These are phyloP conservation scores for Oryza officinalis DNA, from an alignment of 176 grass and related monocot species.

Conservation along the genomic window DNA sequence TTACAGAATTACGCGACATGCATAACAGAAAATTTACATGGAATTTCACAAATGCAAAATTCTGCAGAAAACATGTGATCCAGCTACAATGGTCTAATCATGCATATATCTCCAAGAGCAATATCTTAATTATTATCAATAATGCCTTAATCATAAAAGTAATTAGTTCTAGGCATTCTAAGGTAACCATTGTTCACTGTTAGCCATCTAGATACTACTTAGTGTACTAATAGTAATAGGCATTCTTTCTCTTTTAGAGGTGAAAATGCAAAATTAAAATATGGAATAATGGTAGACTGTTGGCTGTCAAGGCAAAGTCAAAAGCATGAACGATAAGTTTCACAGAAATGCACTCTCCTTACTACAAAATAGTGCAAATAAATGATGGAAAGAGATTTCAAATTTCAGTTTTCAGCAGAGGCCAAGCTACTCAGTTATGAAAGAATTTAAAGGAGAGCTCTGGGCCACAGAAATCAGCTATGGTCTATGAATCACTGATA, in stretches of 20 bases:
- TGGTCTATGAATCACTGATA: constrained; percentile 6
- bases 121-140: constrained; percentile 13
- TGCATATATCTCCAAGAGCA: constrained; percentile 9
- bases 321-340: neutral
- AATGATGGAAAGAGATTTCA: neutral
- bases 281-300: neutral
- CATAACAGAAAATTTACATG: neutral
- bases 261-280: constrained; percentile 9
- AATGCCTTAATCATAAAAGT: neutral
- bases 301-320: neutral
- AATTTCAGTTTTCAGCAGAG: neutral
- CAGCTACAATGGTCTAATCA: constrained; percentile 1
- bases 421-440: neutral
- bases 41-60: constrained; percentile 4
- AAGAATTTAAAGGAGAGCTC: neutral
- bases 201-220: neutral
- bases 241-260: neutral
- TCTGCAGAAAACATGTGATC: neutral
- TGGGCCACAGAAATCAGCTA: neutral
- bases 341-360: neutral
- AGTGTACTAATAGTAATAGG: neutral
- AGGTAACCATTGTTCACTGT: neutral
- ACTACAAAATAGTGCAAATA: neutral
- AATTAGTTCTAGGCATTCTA: neutral
- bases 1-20: neutral